Base-by-base conservation (phyloP, 371 early-diverging fungal genomes). In the Rhizopus sp. region DNA sequence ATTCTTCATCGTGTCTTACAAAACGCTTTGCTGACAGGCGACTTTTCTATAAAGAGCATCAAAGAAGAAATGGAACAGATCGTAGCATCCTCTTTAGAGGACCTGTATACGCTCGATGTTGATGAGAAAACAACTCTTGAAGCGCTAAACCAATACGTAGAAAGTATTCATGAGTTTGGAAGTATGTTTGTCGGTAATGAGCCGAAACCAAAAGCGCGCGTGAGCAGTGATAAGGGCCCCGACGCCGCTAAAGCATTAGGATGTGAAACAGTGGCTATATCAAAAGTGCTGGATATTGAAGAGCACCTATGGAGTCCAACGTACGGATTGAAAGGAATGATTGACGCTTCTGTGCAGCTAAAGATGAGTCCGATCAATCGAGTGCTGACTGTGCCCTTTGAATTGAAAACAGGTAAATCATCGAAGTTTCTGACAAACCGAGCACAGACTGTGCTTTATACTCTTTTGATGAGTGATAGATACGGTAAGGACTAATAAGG, bases 231-330 rank as follows among this genome's bases (percentile, higher is more conserved):
- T 40, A 42, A 70, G 10, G 74, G 73, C 5, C 42, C 51, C 0
- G 29, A 64, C 42, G 59, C 61, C 1, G 50, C 41, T 10, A 39
- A 40, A 4, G 44, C 40, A 7, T 41, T 68, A 50, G 63, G 63
- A 8, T 64, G 51, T 45, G 63, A 64, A 9, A 46, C 68, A 0
- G 61, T 91, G 4, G 71, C 84, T 39, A 73, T 97, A 31, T 77
- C 69, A 33, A 81, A 85, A 23, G 74, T 96, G 0, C 60, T 95
- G 55, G 92, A 93, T 62, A 88, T 95, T 55, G 98, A 98, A 67
- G 98, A 98, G 55, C 86, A 86, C 56, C 76, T 95, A 8, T 95
- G 94, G 93, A 93, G 95, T 17, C 93, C 94, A 3, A 91, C 75
- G 48, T 94, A 83, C 69, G 98, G 98, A 0, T 62, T 98, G 13